Conservation (phyloP, 106 monocot genomes). For the Phalaenopsis equestris region DNA sequence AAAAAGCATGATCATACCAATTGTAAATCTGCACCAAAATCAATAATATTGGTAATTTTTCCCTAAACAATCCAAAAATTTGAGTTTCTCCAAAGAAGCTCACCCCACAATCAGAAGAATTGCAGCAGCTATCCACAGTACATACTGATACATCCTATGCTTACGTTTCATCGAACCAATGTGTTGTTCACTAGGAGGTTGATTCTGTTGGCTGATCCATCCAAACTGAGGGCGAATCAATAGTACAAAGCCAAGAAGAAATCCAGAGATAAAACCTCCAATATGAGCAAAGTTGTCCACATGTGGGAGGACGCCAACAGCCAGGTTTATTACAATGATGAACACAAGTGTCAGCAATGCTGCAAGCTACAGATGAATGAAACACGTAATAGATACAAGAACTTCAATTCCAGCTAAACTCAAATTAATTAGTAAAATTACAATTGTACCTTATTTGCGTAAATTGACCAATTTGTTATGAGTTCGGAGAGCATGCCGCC, state of each 20-base stretch:
- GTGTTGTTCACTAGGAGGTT: conserved; percentile 27
- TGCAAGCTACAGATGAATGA: conserved; percentile 49
- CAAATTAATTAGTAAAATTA: neutral
- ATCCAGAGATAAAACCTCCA: conserved; percentile 65
- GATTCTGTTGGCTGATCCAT: conserved; percentile 34
- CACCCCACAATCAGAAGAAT: conserved; percentile 36
- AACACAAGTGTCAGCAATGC: conserved; percentile 64
- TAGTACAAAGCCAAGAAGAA: conserved; percentile 64
- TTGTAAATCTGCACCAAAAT: conserved; percentile 30
- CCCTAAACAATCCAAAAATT: neutral
- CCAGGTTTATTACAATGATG: conserved; percentile 76
- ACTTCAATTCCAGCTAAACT: neutral
- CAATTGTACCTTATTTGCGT: conserved; percentile 73
- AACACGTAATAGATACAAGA: neutral
- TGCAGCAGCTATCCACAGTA: conserved; percentile 32
- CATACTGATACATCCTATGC: conserved; percentile 49
- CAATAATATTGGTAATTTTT: neutral
- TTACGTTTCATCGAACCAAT: conserved; percentile 25
- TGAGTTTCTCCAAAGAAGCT: neutral
- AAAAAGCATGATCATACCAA: conserved; percentile 41
- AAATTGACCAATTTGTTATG: conserved; percentile 94
- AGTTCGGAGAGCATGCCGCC: conserved; percentile 97
- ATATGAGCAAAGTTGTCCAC: conserved; percentile 82
- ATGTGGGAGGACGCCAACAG: conserved; percentile 74
- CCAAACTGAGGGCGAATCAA: conserved; percentile 63